Percentiles rank a stretch among this genome's conserved stretches.
phyloP scores from a whole-genome alignment of 805 yeast species.

The Isabelozyma rhagii region DNA sequence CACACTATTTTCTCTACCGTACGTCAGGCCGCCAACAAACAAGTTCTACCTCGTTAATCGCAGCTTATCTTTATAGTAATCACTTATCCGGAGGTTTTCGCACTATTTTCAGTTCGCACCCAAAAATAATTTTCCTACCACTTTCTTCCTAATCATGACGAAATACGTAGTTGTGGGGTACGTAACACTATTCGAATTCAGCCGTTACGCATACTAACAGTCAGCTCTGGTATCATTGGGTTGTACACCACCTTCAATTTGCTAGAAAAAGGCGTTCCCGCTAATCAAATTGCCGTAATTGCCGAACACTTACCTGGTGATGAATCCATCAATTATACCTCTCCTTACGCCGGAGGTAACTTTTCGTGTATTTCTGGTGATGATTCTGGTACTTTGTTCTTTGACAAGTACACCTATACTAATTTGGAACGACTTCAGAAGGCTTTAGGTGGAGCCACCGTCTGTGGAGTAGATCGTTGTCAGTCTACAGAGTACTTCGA shows the following conservation, averaged over 20 bases:
- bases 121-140: not conserved
- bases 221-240: constrained; percentile 63
- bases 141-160: constrained; percentile 4
- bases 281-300: constrained; percentile 48
- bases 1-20: too few relatives aligned
- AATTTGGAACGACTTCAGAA: constrained; percentile 42
- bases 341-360: constrained; percentile 68
- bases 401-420: constrained; percentile 57
- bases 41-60: not conserved
- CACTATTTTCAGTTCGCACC: not conserved
- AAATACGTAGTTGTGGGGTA: constrained; percentile 29
- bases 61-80: not conserved
- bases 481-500: constrained; percentile 65
- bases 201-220: not conserved
- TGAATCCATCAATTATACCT: constrained; percentile 66
- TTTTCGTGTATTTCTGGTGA: constrained; percentile 52
- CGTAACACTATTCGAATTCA: constrained; percentile 6
- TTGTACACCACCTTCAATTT: constrained; percentile 58
- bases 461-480: constrained; percentile 51
- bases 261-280: constrained; percentile 36
- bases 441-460: constrained; percentile 45
- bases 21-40: too few relatives aligned
- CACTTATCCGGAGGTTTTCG: too few relatives aligned
- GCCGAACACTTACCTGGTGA: constrained; percentile 79
- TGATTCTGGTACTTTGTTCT: constrained; percentile 41